phyloP scores from a whole-genome alignment of 192 early-diverging fungal species.

The Allomyces macrogynus region DNA sequence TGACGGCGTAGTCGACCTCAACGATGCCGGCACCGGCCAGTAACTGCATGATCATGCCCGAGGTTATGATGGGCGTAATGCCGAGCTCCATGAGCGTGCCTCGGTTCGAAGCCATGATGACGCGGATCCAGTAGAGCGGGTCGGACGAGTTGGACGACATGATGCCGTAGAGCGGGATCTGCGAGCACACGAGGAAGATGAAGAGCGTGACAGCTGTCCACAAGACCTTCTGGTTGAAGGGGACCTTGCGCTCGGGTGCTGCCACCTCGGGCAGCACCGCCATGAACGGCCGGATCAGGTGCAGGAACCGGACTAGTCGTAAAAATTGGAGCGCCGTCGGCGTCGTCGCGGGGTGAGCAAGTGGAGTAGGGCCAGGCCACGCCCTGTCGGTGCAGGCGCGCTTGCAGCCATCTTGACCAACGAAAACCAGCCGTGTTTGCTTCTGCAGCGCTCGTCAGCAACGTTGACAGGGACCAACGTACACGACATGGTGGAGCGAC shows the following conservation, averaged over 20 bases:
- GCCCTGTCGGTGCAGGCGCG: no score
- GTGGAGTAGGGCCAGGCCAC: no score
- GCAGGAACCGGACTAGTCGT: slow-evolving; percentile 80
- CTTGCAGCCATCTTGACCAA: no score
- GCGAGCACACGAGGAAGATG: slow-evolving; percentile 98
- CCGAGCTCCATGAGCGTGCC: slow-evolving; percentile 99
- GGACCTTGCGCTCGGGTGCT: slow-evolving; percentile 92
- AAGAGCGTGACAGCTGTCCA: slow-evolving; percentile 99
- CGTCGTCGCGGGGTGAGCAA: no score
- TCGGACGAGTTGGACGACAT: slow-evolving; percentile 99
- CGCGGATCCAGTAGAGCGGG: slow-evolving; percentile 99
- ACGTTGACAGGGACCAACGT: no score
- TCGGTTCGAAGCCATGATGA: slow-evolving; percentile 97
- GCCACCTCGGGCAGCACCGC: slow-evolving; percentile 94
- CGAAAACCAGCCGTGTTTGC: no score
- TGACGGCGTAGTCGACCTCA: slow-evolving; percentile 96
- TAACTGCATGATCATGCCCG: slow-evolving; percentile 99
- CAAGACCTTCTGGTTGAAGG: slow-evolving; percentile 95
- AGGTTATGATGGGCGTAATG: slow-evolving; percentile 98
- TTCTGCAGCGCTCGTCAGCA: no score
- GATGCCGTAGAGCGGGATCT: slow-evolving; percentile 99
- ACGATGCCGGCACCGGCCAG: slow-evolving; percentile 95
- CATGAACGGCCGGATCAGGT: slow-evolving; percentile 95
- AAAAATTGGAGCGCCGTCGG: background rate
- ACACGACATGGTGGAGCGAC: no score